Conservation (phyloP, 2,329 filamentous ascomycete genomes). For the Claviceps maximensis region DNA sequence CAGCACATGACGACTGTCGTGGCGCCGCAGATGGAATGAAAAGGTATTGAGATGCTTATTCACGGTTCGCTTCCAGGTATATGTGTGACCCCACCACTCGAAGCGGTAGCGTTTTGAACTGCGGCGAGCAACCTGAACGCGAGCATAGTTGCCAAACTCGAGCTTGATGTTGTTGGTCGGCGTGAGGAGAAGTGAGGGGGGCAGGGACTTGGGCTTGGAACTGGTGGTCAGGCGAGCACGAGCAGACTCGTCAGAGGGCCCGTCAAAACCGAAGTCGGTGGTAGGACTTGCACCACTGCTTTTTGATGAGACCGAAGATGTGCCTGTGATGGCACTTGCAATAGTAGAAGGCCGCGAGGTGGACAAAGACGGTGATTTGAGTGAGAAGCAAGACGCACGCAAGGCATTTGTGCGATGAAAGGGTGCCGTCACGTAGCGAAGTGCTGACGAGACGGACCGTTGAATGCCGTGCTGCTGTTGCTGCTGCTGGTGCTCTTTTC, state of each 20-base stretch:
- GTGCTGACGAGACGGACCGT: constrained; percentile 29
- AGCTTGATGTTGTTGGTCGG: constrained; percentile 74
- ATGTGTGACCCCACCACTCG: constrained; percentile 81
- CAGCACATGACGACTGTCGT: constrained; percentile 44
- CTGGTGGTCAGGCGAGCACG: too few relatives aligned
- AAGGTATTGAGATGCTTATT: constrained; percentile 55
- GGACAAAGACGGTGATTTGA: constrained; percentile 12
- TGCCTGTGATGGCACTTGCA: constrained; percentile 10
- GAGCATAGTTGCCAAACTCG: constrained; percentile 95
- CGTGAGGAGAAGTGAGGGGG: constrained; percentile 21
- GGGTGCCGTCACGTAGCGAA: constrained; percentile 29
- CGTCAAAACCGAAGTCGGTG: not conserved
- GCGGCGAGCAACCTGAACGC: constrained; percentile 66
- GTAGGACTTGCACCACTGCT: not conserved
- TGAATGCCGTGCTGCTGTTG: not conserved
- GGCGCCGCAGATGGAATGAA: constrained; percentile 68
- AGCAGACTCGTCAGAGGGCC: too few relatives aligned
- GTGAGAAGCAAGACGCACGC: constrained; percentile 2
- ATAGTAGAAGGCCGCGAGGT: constrained; percentile 10
- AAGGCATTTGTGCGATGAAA: constrained; percentile 18
- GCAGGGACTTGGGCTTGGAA: too few relatives aligned
- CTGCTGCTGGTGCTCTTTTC: too few relatives aligned
- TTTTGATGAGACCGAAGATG: not conserved
- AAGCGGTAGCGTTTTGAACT: constrained; percentile 72
- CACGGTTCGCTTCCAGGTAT: constrained; percentile 70